Percentiles rank a stretch among this genome's conserved stretches.
Evolutionary conservation across 192 early-diverging fungal genomes (phyloP).

Genomic region (Backusella tuberculispora): DNA sequence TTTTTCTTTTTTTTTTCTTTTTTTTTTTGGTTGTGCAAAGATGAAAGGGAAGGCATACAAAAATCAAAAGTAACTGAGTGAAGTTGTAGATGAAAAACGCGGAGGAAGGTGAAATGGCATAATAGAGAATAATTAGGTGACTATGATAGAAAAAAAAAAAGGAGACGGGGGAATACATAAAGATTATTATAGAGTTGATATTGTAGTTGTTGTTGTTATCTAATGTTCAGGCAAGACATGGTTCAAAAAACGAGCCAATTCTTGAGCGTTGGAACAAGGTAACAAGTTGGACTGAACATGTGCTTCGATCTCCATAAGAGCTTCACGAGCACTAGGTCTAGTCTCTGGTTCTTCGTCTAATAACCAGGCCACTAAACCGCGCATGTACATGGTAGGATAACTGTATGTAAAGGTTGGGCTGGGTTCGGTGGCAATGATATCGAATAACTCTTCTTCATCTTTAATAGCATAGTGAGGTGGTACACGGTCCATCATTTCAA

Average conservation of each 20-base stretch:
- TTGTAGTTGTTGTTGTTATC: not conserved
- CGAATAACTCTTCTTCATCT: constrained; percentile 49
- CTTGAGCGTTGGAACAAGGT: constrained; percentile 33
- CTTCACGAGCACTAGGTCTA: constrained; percentile 42
- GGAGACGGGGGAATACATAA: not conserved
- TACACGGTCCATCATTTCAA: constrained; percentile 54
- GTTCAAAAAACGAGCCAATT: constrained; percentile 34
- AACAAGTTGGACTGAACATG: constrained; percentile 40
- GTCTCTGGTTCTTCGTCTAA: constrained; percentile 41
- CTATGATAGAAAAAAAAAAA: not conserved
- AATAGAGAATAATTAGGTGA: constrained; percentile 5
- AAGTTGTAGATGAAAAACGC: not conserved
- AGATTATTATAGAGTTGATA: not conserved
- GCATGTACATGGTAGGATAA: constrained; percentile 48
- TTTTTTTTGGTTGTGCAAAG: not conserved
- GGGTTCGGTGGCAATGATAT: constrained; percentile 41
- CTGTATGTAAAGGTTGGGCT: constrained; percentile 47
- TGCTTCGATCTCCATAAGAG: constrained; percentile 43
- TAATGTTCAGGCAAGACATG: constrained; percentile 38
- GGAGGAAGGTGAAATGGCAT: not conserved
- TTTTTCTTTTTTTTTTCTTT: not conserved
- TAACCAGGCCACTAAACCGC: constrained; percentile 47
- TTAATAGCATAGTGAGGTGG: constrained; percentile 52
- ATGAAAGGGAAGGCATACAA: constrained; percentile 6
- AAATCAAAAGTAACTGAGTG: not conserved